Evolutionary conservation across 495 filamentous ascomycete genomes (phyloP).

Genomic region (Cairneyella variabilis): DNA sequence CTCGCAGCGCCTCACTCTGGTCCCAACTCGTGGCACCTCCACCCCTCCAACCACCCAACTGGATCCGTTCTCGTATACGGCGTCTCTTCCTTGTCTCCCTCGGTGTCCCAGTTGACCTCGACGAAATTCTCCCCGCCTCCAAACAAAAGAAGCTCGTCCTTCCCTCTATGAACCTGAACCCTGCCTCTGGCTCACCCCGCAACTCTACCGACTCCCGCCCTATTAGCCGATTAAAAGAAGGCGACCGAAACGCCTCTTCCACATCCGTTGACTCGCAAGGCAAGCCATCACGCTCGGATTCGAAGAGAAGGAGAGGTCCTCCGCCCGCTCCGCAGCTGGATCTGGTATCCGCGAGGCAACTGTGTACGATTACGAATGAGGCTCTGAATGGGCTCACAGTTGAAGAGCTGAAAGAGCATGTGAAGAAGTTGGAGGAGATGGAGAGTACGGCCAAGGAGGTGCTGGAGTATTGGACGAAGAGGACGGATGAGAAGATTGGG

Average conservation of each 20-base stretch:
- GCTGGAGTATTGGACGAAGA: slow-evolving; percentile 84
- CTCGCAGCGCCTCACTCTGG: slow-evolving; percentile 83
- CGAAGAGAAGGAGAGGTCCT: slow-evolving; percentile 49
- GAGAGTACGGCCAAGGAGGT: slow-evolving; percentile 67
- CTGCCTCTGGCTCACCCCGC: slow-evolving; percentile 33
- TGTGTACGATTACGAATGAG: slow-evolving; percentile 80
- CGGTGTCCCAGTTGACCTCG: slow-evolving; percentile 92
- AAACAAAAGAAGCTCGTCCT: slow-evolving; percentile 98
- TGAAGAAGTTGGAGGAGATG: slow-evolving; percentile 64
- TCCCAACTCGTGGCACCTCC: slow-evolving; percentile 93
- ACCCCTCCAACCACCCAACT: slow-evolving; percentile 92
- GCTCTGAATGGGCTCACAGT: slow-evolving; percentile 74
- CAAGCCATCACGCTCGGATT: slow-evolving; percentile 37
- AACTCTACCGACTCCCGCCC: slow-evolving; percentile 50
- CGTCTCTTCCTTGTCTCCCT: slow-evolving; percentile 94
- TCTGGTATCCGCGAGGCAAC: slow-evolving; percentile 67
- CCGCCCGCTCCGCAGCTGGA: slow-evolving; percentile 73
- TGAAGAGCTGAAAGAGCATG: slow-evolving; percentile 68
- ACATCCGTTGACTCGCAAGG: slow-evolving; percentile 53
- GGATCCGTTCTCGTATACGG: slow-evolving; percentile 94
- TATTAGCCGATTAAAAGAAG: slow-evolving; percentile 46
- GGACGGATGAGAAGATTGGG: slow-evolving; percentile 75
- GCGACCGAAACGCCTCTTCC: slow-evolving; percentile 48
- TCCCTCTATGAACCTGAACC: slow-evolving; percentile 68
- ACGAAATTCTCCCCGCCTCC: slow-evolving; percentile 92